Evolutionary conservation across 495 filamentous ascomycete genomes (phyloP), one percentile per base, ranked within the genome.

Genomic region (Amphirosellinia nigrospora): DNA sequence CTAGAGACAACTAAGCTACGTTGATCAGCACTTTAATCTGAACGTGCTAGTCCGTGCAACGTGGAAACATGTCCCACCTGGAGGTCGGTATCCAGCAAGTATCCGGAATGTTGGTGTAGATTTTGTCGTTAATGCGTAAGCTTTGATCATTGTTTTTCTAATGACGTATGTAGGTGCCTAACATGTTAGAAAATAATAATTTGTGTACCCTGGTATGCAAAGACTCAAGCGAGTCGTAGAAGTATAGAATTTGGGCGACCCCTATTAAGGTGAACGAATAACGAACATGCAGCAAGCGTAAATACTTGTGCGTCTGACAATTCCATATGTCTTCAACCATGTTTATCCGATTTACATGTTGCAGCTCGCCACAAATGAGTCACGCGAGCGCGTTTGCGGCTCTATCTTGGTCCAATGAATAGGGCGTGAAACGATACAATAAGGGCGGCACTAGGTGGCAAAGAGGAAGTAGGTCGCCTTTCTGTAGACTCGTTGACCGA

Each of bases 381-480:
- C 61, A 64, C 61, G 61, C 28, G 61, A 64, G 19, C 36, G 19
- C 15, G 10, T 28, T 64, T 36, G 61, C 61, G 61, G 43, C 61
- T 64, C 61, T 64, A 7, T 48, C 16, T 50, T 36, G 4, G 15
- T 46, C 61, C 61, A 64, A 64, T 48, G 7, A 64, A 36, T 41
- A 34, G 43, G 15, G 21, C 2, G 41, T 48, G 43, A 41, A 50
- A 64, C 41, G 2, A 34, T 19, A 28, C n/a, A 26, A 45, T 28
- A 56, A 68, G 30, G 66, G 66, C 66, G 43, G 55, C 65, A 19
- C 66, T 9, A 39, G 43, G 66, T 68, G 66, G 66, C 66, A 28
- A 68, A 23, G 39, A 50, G 43, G 19, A 46, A 10, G 21, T 50
- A 68, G 66, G 43, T 16, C 36, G 26, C 39, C 38, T n/a, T 36